Base-by-base conservation (phyloP, 2,329 filamentous ascomycete genomes). In the Diplodia scrobiculata region DNA sequence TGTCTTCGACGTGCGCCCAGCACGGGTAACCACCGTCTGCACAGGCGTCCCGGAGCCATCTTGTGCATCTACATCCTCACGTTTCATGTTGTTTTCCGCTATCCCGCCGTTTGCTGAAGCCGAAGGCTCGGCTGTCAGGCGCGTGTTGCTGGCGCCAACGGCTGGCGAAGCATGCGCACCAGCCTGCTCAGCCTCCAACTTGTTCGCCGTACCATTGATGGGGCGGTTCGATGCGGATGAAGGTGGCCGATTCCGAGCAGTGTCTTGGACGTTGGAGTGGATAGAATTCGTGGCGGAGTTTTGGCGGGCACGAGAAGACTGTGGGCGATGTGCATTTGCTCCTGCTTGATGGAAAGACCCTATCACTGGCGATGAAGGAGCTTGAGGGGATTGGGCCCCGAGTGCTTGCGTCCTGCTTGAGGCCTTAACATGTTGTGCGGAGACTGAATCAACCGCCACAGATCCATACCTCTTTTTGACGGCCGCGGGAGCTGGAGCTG, bases 311-410 rank as follows among this genome's bases (percentile, higher is more conserved):
- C 91, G 87, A 5, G 89, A 87, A 5, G 89, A 88, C 60, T 86
- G 83, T 13, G 91, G 88, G 51, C 89, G 86, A 67, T 86, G 70
- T 75, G 81, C 70, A 63, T 76, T 78, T 70, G 79, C 80, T 70
- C 92, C 90, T 29, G 86, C 84, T 48, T 78, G 71, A 66, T 79
- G 77, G 67, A 91, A 86, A n/a, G 84, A 85, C 58, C 86, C 84
- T 55, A 91, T 82, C 54, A 92, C 84, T 19, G 91, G 91, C 1
- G 92, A 94, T 1, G 91, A 89, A n/a, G 87, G 85, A 69, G 89
- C 81, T 2, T 88, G 88, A 19, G 90, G 87, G 0, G 91, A 91
- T 72, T 87, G 84, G 67, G 82, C 84, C 81, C 79, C 71, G 76
- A 82, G 70, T 77, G 78, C 68, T 82, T 79, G 70, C 72, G 80